Percentiles rank a stretch among this genome's conserved stretches.
Conservation (phyloP, 768 basidiomycete species). For the Boletales sp. region DNA sequence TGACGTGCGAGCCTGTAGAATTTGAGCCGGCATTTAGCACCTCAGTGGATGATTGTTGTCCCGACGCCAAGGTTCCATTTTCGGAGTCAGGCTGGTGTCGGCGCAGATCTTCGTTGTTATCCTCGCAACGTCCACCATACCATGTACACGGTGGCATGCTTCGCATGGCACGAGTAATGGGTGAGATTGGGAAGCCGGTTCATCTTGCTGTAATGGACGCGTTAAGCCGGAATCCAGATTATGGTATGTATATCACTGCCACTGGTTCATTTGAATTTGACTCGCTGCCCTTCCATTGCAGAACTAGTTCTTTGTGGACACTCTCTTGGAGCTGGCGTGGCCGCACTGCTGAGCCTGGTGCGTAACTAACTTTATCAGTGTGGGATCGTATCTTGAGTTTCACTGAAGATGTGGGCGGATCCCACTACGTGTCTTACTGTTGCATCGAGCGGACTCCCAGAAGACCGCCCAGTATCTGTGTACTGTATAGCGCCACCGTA, state of each 20-base stretch:
- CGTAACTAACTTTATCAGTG: conserved; percentile 18
- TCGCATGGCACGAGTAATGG: conserved; percentile 77
- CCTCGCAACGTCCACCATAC: conserved; percentile 36
- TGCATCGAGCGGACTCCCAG: conserved; percentile 65
- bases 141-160: conserved; percentile 81
- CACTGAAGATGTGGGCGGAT: conserved; percentile 77
- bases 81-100: conserved; percentile 26
- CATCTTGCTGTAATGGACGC: conserved; percentile 72
- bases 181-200: conserved; percentile 69
- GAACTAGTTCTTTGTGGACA: conserved; percentile 79
- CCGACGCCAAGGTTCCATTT: conserved; percentile 36
- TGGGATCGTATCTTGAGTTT: background rate
- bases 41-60: conserved; percentile 22
- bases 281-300: conserved; percentile 21
- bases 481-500: conserved; percentile 83
- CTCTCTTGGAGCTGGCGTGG: conserved; percentile 81
- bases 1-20: conserved; percentile 73
- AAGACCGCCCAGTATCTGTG: conserved; percentile 61
- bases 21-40: conserved; percentile 53
- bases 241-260: conserved; percentile 46
- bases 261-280: background rate
- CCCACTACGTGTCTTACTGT: conserved; percentile 70
- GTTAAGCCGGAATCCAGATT: conserved; percentile 62
- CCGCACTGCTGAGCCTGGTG: conserved; percentile 69
- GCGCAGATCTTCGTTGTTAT: conserved; percentile 23